Evolutionary conservation across 768 basidiomycete genomes (phyloP).

Genomic region (Trametes coccinea): DNA sequence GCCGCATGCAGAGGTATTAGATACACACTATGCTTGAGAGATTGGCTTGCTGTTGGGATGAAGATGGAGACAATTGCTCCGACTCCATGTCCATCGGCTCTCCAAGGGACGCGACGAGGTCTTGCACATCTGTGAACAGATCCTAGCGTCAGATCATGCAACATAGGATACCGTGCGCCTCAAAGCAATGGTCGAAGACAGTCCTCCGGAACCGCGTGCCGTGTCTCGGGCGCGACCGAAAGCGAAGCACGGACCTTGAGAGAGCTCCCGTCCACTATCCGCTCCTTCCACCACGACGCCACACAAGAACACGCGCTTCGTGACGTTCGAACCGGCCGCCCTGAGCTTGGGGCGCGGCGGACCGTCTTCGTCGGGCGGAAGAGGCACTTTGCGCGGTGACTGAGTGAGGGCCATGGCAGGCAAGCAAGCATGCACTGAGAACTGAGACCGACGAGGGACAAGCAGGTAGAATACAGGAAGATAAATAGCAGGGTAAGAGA

Average conservation of each 20-base stretch:
- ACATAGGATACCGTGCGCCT: not conserved
- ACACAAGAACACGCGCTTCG: constrained; percentile 84
- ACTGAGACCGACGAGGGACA: not conserved
- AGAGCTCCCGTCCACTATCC: constrained; percentile 65
- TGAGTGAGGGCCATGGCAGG: constrained; percentile 59
- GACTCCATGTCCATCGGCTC: constrained; percentile 57
- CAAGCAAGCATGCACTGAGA: not conserved
- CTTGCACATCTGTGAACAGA: constrained; percentile 62
- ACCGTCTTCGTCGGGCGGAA: constrained; percentile 67
- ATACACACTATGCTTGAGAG: constrained; percentile 30
- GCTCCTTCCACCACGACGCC: constrained; percentile 88
- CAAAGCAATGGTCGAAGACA: constrained; percentile 3
- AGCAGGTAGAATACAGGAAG: constrained; percentile 5
- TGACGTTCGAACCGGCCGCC: constrained; percentile 46
- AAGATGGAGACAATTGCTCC: constrained; percentile 47
- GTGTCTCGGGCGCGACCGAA: not conserved
- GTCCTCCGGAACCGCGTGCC: constrained; percentile 13
- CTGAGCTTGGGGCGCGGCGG: constrained; percentile 41
- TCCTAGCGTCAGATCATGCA: not conserved
- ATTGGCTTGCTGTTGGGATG: constrained; percentile 38
- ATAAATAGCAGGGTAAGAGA: constrained; percentile 6
- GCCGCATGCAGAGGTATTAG: not conserved
- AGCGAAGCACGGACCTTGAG: constrained; percentile 53
- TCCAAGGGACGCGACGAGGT: constrained; percentile 76
- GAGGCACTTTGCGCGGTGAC: constrained; percentile 76